Conservation (phyloP, 2,329 filamentous ascomycete species). For the Exophiala spinifera region DNA sequence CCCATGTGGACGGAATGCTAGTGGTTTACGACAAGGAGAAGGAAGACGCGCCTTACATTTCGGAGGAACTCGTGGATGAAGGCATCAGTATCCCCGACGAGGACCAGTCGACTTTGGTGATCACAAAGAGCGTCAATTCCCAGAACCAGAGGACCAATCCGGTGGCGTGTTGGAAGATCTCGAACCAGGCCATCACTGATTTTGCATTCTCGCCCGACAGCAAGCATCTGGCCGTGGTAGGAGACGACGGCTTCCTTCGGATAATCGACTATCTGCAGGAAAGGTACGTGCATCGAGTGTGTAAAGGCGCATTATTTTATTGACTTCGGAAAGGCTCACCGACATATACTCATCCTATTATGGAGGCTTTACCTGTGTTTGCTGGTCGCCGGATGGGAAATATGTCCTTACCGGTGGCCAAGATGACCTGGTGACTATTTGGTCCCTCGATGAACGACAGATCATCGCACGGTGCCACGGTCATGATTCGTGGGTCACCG, state of each 20-base stretch:
- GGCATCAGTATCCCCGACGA: conserved; percentile 35
- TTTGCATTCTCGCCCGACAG: conserved; percentile 91
- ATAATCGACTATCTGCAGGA: conserved; percentile 92
- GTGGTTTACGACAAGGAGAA: conserved; percentile 98
- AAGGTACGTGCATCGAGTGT: conserved; percentile 55
- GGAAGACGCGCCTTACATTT: conserved; percentile 75
- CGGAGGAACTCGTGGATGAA: conserved; percentile 57
- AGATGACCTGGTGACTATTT: conserved; percentile 94
- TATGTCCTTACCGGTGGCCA: conserved; percentile 94
- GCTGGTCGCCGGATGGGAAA: conserved; percentile 95
- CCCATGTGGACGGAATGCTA: conserved; percentile 85
- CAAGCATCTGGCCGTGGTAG: conserved; percentile 81
- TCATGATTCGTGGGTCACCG: conserved; percentile 92
- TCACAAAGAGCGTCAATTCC: conserved; percentile 89
- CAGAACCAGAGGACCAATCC: conserved; percentile 92
- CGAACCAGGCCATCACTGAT: conserved; percentile 83
- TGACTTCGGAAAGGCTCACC: conserved; percentile 59
- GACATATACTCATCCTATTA: conserved; percentile 91
- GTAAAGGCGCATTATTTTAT: background rate
- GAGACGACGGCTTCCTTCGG: conserved; percentile 83
- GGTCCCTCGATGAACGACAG: conserved; percentile 78
- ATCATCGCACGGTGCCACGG: conserved; percentile 91
- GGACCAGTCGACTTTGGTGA: conserved; percentile 53
- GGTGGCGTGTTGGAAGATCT: conserved; percentile 86
- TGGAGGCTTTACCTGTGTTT: conserved; percentile 86